Evolutionary conservation across 805 yeast species (phyloP).

Genomic region (Zygoascus ofunaensis): DNA sequence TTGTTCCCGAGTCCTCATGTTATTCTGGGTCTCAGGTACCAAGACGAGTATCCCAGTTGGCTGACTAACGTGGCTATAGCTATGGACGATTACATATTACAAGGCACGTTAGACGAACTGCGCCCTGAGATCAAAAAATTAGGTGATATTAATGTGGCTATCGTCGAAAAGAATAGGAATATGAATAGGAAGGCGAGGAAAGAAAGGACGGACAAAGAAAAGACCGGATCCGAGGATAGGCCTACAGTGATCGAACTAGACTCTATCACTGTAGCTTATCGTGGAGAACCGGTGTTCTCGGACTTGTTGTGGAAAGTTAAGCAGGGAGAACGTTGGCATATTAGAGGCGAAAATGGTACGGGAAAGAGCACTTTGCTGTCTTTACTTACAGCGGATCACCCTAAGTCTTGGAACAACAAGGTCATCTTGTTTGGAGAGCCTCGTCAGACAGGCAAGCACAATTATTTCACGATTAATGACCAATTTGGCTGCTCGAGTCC

Average conservation of each 20-base stretch:
- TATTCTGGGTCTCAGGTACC: conserved; percentile 66
- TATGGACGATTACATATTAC: conserved; percentile 42
- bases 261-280: conserved; percentile 56
- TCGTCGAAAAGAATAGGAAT: no score
- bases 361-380: conserved; percentile 88
- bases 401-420: conserved; percentile 82
- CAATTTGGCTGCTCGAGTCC: conserved; percentile 85
- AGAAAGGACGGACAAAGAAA: not conserved
- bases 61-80: conserved; percentile 61
- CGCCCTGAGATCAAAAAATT: conserved; percentile 18
- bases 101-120: conserved; percentile 37
- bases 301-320: conserved; percentile 58
- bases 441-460: conserved; percentile 64
- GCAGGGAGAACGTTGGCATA: conserved; percentile 77
- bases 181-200: conserved; percentile 4
- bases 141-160: conserved; percentile 16
- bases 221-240: not conserved
- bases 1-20: conserved; percentile 45
- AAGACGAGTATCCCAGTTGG: conserved; percentile 76
- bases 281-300: conserved; percentile 48
- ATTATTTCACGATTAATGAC: conserved; percentile 69
- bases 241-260: conserved; percentile 42
- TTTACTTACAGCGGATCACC: conserved; percentile 86
- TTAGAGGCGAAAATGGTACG: conserved; percentile 82
- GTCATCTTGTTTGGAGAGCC: conserved; percentile 56